Conservation (phyloP, 495 filamentous ascomycete genomes). For the Ramalina peruviana region DNA sequence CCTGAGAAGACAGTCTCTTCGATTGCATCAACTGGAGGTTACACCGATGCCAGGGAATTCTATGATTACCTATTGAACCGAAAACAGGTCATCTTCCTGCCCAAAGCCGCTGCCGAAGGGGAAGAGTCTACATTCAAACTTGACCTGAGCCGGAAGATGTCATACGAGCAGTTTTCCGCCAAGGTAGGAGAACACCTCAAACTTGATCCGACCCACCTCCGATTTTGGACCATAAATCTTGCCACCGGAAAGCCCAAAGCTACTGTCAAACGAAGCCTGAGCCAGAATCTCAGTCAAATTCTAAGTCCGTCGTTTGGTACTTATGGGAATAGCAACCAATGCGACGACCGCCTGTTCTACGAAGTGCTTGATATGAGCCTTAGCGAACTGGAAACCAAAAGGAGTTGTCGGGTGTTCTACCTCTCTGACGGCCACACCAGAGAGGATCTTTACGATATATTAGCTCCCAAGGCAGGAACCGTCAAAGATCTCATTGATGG, state of each 20-base stretch:
- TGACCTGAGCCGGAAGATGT: slow-evolving; percentile 70
- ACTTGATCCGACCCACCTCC: slow-evolving; percentile 73
- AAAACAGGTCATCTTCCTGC: slow-evolving; percentile 53
- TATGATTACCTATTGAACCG: slow-evolving; percentile 88
- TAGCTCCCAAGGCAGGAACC: slow-evolving; percentile 70
- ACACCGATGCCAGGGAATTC: slow-evolving; percentile 61
- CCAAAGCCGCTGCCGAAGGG: slow-evolving; percentile 35
- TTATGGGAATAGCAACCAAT: slow-evolving; percentile 52
- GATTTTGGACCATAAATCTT: slow-evolving; percentile 73
- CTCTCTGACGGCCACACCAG: slow-evolving; percentile 83
- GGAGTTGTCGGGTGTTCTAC: slow-evolving; percentile 64
- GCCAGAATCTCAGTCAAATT: slow-evolving; percentile 53
- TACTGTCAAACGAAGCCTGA: slow-evolving; percentile 56
- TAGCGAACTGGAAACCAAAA: slow-evolving; percentile 84
- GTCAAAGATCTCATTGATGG: slow-evolving; percentile 61
- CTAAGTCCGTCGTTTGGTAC: slow-evolving; percentile 50
- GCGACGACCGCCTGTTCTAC: slow-evolving; percentile 67
- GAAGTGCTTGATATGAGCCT: slow-evolving; percentile 89
- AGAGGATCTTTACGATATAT: slow-evolving; percentile 67
- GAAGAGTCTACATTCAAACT: slow-evolving; percentile 49
- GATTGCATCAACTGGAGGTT: slow-evolving; percentile 29
- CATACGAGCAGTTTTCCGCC: slow-evolving; percentile 76
- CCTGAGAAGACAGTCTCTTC: slow-evolving; percentile 41
- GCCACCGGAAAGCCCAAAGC: slow-evolving; percentile 58
- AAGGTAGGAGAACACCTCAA: slow-evolving; percentile 70